Evolutionary conservation across 2,329 filamentous ascomycete species (phyloP).

Genomic region (Monosporascus sp.): DNA sequence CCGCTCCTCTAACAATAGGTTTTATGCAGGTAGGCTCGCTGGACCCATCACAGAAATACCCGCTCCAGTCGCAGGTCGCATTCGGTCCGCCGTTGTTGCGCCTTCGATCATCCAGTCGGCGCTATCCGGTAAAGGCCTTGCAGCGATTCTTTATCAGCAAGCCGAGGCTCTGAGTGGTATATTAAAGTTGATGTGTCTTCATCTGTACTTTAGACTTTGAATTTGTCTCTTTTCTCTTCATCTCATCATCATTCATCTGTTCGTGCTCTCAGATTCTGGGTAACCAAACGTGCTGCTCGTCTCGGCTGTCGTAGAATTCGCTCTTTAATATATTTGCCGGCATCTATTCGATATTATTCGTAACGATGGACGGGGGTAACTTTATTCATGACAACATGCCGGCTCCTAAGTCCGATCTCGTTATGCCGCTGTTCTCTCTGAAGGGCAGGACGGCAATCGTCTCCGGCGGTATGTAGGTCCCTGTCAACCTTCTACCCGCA

Average conservation of each 20-base stretch:
- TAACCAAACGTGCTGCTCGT: no score
- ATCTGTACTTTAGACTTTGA: neutral
- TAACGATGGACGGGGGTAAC: slow-evolving; percentile 37
- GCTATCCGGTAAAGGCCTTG: neutral
- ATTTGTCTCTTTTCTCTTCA: neutral
- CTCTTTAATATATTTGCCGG: neutral
- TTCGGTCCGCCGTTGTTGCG: neutral
- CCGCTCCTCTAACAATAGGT: neutral
- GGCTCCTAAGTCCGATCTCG: slow-evolving; percentile 39
- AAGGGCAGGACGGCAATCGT: slow-evolving; percentile 66
- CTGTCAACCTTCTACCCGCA: slow-evolving; percentile 28
- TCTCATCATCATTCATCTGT: neutral
- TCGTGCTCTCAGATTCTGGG: neutral
- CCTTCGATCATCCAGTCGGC: neutral
- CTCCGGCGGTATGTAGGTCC: slow-evolving; percentile 44
- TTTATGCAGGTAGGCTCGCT: neutral
- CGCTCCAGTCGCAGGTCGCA: neutral
- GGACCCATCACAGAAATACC: neutral
- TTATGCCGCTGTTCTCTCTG: slow-evolving; percentile 63
- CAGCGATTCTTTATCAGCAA: neutral
- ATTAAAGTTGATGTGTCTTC: neutral
- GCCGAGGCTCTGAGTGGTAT: no score
- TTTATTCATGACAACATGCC: slow-evolving; percentile 55
- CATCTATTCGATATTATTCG: neutral
- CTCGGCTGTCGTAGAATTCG: neutral